phyloP scores from a whole-genome alignment of 768 basidiomycete species.

The Trichaptum fuscoviolaceum region DNA sequence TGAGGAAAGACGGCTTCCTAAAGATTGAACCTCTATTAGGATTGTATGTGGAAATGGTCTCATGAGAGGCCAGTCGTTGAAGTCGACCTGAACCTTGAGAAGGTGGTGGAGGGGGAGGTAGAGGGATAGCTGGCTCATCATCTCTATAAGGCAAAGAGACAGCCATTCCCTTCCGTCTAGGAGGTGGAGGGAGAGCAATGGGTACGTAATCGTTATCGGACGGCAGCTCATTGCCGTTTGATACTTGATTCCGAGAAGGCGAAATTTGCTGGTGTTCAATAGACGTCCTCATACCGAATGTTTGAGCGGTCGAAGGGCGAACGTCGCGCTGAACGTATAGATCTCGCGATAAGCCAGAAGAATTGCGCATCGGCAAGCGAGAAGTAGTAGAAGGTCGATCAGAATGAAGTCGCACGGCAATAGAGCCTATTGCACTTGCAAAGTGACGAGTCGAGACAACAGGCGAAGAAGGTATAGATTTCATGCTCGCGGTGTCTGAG shows the following conservation, averaged over 20 bases:
- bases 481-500: conserved; percentile 1
- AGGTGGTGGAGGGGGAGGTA: conserved; percentile 33
- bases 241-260: background rate
- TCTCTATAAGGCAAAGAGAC: conserved; percentile 11
- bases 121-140: conserved; percentile 25
- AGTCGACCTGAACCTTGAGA: conserved; percentile 24
- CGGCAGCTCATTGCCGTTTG: background rate
- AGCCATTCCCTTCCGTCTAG: conserved; percentile 28
- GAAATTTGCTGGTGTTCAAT: background rate
- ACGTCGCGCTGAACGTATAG: background rate
- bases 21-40: conserved; percentile 46
- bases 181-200: conserved; percentile 47
- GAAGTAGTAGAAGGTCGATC: background rate
- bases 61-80: conserved; percentile 21
- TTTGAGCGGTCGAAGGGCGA: background rate
- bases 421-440: background rate
- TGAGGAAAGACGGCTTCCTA: conserved; percentile 68
- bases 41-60: conserved; percentile 21
- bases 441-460: conserved; percentile 1
- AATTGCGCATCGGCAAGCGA: background rate
- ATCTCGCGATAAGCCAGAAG: background rate
- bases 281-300: background rate
- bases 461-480: background rate
- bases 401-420: background rate
- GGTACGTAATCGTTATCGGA: conserved; percentile 6